These are phyloP conservation scores for Massariosphaeria phaeospora DNA, from an alignment of 495 filamentous ascomycete genomes.

Conservation along the genomic window DNA sequence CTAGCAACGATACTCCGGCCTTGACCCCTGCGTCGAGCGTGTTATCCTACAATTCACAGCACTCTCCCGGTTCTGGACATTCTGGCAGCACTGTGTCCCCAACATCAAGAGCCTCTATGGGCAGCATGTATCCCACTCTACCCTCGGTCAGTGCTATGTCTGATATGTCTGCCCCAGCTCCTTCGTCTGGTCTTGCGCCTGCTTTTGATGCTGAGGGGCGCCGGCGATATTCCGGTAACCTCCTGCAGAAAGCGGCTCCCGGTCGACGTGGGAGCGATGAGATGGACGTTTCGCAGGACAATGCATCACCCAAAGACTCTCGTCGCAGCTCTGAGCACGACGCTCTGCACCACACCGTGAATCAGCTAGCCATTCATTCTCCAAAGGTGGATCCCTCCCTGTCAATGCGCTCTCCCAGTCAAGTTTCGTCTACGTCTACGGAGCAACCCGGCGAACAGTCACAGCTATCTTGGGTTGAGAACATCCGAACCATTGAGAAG, in stretches of 20 bases:
- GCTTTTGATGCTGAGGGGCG: slow-evolving; percentile 76
- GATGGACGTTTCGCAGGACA: slow-evolving; percentile 57
- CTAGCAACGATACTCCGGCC: slow-evolving; percentile 63
- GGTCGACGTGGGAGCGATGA: slow-evolving; percentile 40
- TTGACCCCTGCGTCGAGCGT: slow-evolving; percentile 86
- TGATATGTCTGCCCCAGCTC: slow-evolving; percentile 55
- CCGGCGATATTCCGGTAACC: slow-evolving; percentile 80
- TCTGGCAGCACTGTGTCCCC: slow-evolving; percentile 56
- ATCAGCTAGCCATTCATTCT: slow-evolving; percentile 31
- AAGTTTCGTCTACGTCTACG: slow-evolving; percentile 26
- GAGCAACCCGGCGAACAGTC: slow-evolving; percentile 29
- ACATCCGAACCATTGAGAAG: slow-evolving; percentile 72
- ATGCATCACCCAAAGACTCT: slow-evolving; percentile 40
- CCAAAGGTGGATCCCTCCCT: slow-evolving; percentile 32
- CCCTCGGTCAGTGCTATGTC: slow-evolving; percentile 62
- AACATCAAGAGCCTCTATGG: slow-evolving; percentile 39
- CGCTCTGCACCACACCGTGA: slow-evolving; percentile 27
- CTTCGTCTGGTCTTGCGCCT: slow-evolving; percentile 71
- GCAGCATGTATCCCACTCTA: slow-evolving; percentile 76
- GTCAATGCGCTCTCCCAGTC: slow-evolving; percentile 31
- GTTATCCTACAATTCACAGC: slow-evolving; percentile 69
- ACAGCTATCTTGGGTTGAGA: slow-evolving; percentile 77
- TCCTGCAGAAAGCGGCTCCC: slow-evolving; percentile 62
- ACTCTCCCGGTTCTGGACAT: slow-evolving; percentile 70
- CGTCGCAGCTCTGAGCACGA: slow-evolving; percentile 28